A percentile compares a stretch with the other conserved stretches of the same genome.
Conservation (phyloP, 148 eudicot species). For the Cornus suecica region DNA sequence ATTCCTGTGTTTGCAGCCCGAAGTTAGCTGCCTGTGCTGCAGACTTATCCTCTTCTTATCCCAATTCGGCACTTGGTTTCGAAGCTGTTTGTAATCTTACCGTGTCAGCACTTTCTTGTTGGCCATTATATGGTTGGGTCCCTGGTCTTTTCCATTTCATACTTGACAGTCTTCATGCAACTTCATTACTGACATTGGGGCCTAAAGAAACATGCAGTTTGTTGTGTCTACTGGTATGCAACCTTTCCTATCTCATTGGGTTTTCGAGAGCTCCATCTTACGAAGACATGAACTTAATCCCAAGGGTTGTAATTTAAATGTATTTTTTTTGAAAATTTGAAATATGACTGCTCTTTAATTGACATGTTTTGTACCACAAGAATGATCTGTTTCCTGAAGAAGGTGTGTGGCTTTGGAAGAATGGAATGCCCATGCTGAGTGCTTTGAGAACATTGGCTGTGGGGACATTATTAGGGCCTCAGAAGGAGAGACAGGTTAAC, state of each 20-base stretch:
- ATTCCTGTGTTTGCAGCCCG: constrained; percentile 59
- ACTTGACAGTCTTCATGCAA: constrained; percentile 82
- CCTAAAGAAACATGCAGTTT: constrained; percentile 94
- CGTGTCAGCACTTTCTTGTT: constrained; percentile 91
- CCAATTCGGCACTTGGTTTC: constrained; percentile 72
- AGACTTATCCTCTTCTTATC: constrained; percentile 69
- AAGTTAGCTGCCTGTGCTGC: constrained; percentile 81
- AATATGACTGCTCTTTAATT: constrained; percentile 17
- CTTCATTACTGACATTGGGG: constrained; percentile 75
- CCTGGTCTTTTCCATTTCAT: constrained; percentile 89
- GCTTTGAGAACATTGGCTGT: constrained; percentile 68
- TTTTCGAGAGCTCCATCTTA: neutral
- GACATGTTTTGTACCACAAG: constrained; percentile 30
- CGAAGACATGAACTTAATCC: neutral
- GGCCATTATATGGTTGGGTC: constrained; percentile 96
- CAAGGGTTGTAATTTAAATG: neutral
- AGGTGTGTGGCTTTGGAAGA: constrained; percentile 83
- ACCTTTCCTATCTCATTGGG: neutral
- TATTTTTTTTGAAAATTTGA: neutral
- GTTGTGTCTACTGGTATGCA: constrained; percentile 70
- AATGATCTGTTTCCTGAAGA: constrained; percentile 93
- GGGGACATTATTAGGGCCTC: constrained; percentile 75
- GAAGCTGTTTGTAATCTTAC: constrained; percentile 88
- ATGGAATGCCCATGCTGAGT: constrained; percentile 78
- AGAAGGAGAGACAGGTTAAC: constrained; percentile 67